Evolutionary conservation across 768 basidiomycete genomes (phyloP), one percentile per base, ranked within the genome.

Genomic region (Kwoniella mangroviensis): DNA sequence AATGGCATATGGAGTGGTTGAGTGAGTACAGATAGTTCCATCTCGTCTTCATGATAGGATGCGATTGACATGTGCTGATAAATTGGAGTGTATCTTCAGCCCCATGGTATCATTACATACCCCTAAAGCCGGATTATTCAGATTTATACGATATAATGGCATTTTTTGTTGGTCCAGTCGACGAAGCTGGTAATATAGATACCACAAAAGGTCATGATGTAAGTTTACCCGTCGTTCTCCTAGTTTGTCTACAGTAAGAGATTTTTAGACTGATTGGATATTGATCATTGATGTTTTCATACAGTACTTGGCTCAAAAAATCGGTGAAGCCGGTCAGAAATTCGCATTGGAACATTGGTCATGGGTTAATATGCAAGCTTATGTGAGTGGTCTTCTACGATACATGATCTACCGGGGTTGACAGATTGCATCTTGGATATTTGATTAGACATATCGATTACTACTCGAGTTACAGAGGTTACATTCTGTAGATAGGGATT

Each of bases 31-130:
- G n/a, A n/a, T n/a, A n/a, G n/a, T n/a, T n/a, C n/a, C n/a, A n/a
- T n/a, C n/a, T n/a, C n/a, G n/a, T n/a, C n/a, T n/a, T n/a, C n/a
- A n/a, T n/a, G n/a, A n/a, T n/a, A n/a, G n/a, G n/a, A n/a, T n/a
- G n/a, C n/a, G n/a, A n/a, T n/a, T n/a, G n/a, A n/a, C n/a, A n/a
- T n/a, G 28, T 28, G 28, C 34, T 34, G 34, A 34, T 34, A n/a
- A n/a, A 0, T 34, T 34, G 34, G 34, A 0, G 0, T 6, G 6
- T 34, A 0, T 34, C 34, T 34, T 0, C 34, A 55, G 86, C 84
- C 40, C 89, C 90, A 0, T 91, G 90, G 90, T 84, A 91, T 11
- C 91, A 91, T 79, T 92, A 91, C 76, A 86, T 92, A 0, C 91
- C 91, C 2, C 84, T 91, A 67, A 83, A 85, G 68, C 69, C 90